Evolutionary conservation across 1,139 yeast species (phyloP).

Genomic region (Nakaseomyces delphensis): DNA sequence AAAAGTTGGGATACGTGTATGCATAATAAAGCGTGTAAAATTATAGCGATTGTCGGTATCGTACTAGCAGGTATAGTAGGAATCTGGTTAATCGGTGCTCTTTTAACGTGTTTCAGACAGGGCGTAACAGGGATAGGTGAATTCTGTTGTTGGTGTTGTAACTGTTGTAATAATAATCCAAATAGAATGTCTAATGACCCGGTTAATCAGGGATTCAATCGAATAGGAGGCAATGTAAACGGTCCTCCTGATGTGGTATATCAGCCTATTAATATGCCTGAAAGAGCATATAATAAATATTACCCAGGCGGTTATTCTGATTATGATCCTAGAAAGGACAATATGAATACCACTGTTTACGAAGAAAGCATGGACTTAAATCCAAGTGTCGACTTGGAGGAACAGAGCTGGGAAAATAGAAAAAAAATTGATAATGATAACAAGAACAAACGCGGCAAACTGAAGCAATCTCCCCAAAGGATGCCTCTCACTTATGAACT

Average conservation of each 20-base stretch:
- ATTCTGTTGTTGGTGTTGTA: constrained; percentile 39
- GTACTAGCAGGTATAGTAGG: constrained; percentile 41
- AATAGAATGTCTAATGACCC: constrained; percentile 11
- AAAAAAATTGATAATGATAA: constrained; percentile 6
- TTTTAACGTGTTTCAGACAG: constrained; percentile 36
- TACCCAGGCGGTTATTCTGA: constrained; percentile 6
- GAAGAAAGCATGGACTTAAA: constrained; percentile 26
- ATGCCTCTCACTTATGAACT: constrained; percentile 1
- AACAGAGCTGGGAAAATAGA: constrained; percentile 18
- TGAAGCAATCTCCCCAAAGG: background rate
- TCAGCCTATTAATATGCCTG: constrained; percentile 28
- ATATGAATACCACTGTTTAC: constrained; percentile 11
- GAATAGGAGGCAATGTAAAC: constrained; percentile 10
- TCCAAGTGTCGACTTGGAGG: constrained; percentile 29
- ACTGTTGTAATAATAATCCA: constrained; percentile 14
- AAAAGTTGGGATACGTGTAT: constrained; percentile 70
- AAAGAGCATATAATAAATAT: constrained; percentile 17
- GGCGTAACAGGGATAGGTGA: constrained; percentile 35
- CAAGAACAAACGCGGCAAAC: background rate
- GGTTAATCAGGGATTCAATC: constrained; percentile 13
- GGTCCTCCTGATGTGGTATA: constrained; percentile 24
- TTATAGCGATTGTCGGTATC: constrained; percentile 69
- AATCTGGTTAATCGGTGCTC: constrained; percentile 35
- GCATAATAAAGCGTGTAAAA: constrained; percentile 67
- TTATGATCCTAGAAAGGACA: constrained; percentile 5